These are phyloP conservation scores for Botrytis galanthina DNA, from an alignment of 2,329 filamentous ascomycete species.

Conservation along the genomic window DNA sequence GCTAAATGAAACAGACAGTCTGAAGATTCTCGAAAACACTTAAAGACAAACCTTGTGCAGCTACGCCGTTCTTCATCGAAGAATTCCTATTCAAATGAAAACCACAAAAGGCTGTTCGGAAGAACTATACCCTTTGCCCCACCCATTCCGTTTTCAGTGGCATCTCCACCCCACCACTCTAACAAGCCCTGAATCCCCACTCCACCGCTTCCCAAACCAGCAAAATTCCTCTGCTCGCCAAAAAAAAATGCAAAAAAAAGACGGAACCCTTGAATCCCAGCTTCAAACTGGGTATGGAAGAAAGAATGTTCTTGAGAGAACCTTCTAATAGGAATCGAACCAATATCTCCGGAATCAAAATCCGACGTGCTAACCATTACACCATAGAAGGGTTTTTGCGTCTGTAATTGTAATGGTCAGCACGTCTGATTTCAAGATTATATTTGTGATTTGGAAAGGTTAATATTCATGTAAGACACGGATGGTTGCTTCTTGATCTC, in stretches of 20 bases:
- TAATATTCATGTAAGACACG: too few relatives aligned
- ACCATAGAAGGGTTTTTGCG: conserved; percentile 3
- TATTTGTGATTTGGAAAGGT: too few relatives aligned
- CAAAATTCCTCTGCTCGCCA: not conserved
- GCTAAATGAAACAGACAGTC: too few relatives aligned
- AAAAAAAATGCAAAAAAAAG: not conserved
- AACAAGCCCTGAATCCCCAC: not conserved
- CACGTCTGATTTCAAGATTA: not conserved
- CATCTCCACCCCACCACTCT: not conserved
- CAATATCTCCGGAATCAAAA: conserved; percentile 21
- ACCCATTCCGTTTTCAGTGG: not conserved
- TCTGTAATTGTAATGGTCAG: not conserved
- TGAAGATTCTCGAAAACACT: not conserved
- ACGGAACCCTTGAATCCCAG: not conserved
- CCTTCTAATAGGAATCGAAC: conserved; percentile 20
- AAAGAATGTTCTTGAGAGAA: not conserved
- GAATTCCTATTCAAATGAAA: not conserved
- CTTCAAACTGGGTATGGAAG: conserved; percentile 6
- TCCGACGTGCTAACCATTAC: conserved; percentile 16
- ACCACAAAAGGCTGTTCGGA: not conserved
- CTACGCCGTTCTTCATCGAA: not conserved
- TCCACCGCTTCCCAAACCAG: not conserved
- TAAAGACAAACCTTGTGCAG: not conserved
- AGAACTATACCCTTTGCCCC: not conserved
- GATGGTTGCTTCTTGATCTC: too few relatives aligned